Percentiles rank a stretch among this genome's conserved stretches.
Evolutionary conservation across 768 basidiomycete genomes (phyloP).

Genomic region (Rhizopogon roseolus): DNA sequence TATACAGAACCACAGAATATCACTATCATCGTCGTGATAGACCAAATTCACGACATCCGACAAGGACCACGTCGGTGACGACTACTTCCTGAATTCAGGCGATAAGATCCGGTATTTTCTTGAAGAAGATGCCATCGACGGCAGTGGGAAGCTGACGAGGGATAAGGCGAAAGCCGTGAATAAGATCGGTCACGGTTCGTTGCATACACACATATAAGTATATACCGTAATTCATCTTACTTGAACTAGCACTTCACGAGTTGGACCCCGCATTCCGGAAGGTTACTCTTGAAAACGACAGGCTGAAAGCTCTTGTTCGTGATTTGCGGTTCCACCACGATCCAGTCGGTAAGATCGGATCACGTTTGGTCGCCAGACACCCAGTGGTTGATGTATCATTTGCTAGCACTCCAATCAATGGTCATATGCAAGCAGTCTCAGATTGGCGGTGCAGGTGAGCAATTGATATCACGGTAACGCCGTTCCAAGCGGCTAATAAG

Average conservation of each 20-base stretch:
- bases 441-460: conserved; percentile 86
- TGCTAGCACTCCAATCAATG: conserved; percentile 84
- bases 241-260: conserved; percentile 71
- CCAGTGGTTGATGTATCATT: neutral
- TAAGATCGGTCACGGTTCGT: conserved; percentile 86
- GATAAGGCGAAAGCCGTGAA: conserved; percentile 81
- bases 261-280: conserved; percentile 77
- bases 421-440: conserved; percentile 91
- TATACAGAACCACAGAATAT: neutral
- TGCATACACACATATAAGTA: neutral
- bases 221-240: neutral
- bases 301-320: conserved; percentile 59
- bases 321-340: conserved; percentile 77
- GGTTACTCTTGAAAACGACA: conserved; percentile 77
- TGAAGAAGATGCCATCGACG: conserved; percentile 80
- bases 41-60: conserved; percentile 86
- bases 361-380: neutral
- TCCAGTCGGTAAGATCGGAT: conserved; percentile 54
- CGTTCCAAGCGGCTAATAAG: neutral
- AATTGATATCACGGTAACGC: neutral
- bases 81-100: conserved; percentile 88
- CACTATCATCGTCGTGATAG: conserved; percentile 30
- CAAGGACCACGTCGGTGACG: conserved; percentile 78
- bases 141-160: conserved; percentile 62
- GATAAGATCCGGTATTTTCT: conserved; percentile 97